Evolutionary conservation across 495 filamentous ascomycete species (phyloP), one percentile per base, ranked within the genome.

Genomic region (Aspergillus nanangensis): DNA sequence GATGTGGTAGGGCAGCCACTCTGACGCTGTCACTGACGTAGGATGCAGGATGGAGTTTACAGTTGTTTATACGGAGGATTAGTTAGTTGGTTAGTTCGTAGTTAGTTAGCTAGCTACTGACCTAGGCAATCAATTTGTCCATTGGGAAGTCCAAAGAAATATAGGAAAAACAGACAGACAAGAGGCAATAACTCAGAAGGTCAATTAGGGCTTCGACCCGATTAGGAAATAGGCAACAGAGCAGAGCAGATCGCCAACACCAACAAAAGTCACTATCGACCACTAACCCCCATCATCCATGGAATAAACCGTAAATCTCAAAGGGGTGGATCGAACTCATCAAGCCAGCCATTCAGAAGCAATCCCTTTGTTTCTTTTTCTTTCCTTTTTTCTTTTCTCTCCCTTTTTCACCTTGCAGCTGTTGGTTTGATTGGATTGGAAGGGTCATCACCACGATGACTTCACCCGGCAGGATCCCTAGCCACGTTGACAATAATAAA

Each of bases 401-500:
- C 25, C 25, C 5, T 7, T 25, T 39, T 39, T 36, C n/a, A 33
- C 44, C 44, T 47, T 47, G 44, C 44, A 47, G 44, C 25, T 11
- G 18, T 19, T 15, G 13, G 37, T 19, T 21, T 47, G 13, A 32
- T 20, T 13, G 21, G 17, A 29, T 34, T 13, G 21, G 17, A 29
- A 25, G 37, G 29, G 17, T 41, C 33, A 29, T 39, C 7, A 11
- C 7, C 25, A 29, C 45, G 36, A 47, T 47, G 45, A 41, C 37
- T 47, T 47, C 45, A 47, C 45, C n/a, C 4, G 11, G 23, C 44
- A 46, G 27, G 34, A 22, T 35, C 35, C 44, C 44, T 38, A 47
- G 24, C 45, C 45, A 47, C 45, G 45, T 47, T 47, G 45, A 24
- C 45, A 29, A 29, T 5, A 29, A 29, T 7, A 29, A 29, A 29